Conservation (phyloP, 441 rosid species). For the Manihot esculenta region DNA sequence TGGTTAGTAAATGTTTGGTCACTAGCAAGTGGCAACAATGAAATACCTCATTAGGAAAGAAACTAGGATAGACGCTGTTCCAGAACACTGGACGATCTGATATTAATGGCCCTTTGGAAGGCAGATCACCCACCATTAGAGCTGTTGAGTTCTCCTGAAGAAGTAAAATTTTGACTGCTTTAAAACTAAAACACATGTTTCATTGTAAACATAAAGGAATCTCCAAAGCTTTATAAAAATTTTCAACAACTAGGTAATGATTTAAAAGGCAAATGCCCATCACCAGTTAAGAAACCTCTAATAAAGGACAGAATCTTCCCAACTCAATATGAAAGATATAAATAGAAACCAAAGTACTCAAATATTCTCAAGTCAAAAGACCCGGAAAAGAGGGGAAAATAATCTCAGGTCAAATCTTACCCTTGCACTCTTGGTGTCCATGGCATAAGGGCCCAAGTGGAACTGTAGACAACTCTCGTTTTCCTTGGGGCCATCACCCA, state of each 20-base stretch:
- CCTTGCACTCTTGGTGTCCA: constrained; percentile 42
- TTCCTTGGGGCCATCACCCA: constrained; percentile 41
- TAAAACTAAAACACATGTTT: neutral
- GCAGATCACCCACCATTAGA: constrained; percentile 37
- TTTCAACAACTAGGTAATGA: constrained; percentile 2
- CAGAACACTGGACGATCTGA: constrained; percentile 50
- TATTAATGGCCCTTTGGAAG: constrained; percentile 44
- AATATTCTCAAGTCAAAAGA: too few relatives aligned
- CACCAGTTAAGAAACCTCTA: neutral
- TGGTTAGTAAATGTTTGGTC: neutral
- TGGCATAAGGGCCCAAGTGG: constrained; percentile 34
- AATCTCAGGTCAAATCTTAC: constrained; percentile 32
- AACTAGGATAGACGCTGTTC: constrained; percentile 48
- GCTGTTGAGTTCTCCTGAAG: constrained; percentile 48
- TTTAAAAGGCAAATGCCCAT: neutral
- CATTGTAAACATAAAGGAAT: neutral
- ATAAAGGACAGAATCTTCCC: neutral
- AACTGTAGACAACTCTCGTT: constrained; percentile 40
- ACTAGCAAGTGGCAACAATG: constrained; percentile 19
- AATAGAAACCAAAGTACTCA: constrained; percentile 4
- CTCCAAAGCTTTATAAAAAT: neutral
- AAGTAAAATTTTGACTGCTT: constrained; percentile 13
- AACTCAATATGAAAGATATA: neutral
- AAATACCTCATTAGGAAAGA: constrained; percentile 55
- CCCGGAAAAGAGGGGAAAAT: too few relatives aligned